Percentiles rank a stretch among this genome's conserved stretches.
Evolutionary conservation across 1,284 basidiomycete species (phyloP).

Genomic region (Butyriboletus pseudospeciosus): DNA sequence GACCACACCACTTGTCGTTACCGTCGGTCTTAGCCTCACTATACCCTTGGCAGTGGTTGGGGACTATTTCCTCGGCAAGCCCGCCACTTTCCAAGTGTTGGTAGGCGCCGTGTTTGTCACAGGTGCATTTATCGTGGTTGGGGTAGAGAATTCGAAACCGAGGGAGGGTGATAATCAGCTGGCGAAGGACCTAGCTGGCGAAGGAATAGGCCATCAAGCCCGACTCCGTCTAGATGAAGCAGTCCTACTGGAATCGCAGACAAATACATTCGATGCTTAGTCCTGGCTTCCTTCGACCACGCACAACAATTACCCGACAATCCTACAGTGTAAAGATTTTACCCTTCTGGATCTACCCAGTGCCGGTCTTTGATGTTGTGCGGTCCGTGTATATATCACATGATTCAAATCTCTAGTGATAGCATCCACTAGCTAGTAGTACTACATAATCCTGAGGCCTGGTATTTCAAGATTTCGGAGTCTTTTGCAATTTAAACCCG

Average conservation of each 20-base stretch:
- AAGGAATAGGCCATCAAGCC: constrained; percentile 2
- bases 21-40: constrained; percentile 91
- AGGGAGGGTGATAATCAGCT: constrained; percentile 4
- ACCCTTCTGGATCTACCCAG: background rate
- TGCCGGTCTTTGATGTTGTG: background rate
- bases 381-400: background rate
- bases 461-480: background rate
- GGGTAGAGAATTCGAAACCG: constrained; percentile 50
- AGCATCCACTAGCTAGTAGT: too few relatives aligned
- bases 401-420: background rate
- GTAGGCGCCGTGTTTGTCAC: constrained; percentile 66
- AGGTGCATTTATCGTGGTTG: constrained; percentile 62
- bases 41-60: constrained; percentile 86
- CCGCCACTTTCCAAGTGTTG: constrained; percentile 54
- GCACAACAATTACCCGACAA: background rate
- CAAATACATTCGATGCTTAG: constrained; percentile 1
- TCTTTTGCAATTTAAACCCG: background rate
- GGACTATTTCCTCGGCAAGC: constrained; percentile 64
- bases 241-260: constrained; percentile 8
- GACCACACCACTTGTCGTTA: constrained; percentile 91
- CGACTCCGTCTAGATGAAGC: constrained; percentile 5
- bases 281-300: background rate
- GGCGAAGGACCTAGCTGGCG: background rate
- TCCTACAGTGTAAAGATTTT: background rate
- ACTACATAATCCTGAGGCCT: too few relatives aligned